Evolutionary conservation across 768 basidiomycete genomes (phyloP).

Genomic region (Mycena floridula): DNA sequence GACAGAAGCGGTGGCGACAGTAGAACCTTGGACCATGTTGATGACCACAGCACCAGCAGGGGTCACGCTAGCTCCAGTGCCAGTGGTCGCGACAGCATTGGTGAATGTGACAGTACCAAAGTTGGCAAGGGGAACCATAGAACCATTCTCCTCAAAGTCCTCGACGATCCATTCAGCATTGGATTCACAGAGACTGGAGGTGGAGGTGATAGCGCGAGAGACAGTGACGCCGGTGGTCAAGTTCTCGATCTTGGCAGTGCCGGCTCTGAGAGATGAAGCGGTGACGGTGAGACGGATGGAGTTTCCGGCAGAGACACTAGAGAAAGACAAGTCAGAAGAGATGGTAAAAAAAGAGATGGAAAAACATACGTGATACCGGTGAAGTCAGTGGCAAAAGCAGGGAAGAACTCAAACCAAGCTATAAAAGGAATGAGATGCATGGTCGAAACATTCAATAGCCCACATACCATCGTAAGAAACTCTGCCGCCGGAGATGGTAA

Average conservation of each 20-base stretch:
- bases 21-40: constrained; percentile 16
- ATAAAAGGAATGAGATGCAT: too few relatives aligned
- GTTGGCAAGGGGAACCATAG: constrained; percentile 28
- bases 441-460: too few relatives aligned
- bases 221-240: constrained; percentile 1
- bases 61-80: constrained; percentile 14
- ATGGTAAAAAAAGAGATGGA: too few relatives aligned
- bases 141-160: constrained; percentile 4
- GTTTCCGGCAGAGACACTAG: constrained; percentile 2
- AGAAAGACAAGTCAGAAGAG: background rate
- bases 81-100: constrained; percentile 20
- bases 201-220: constrained; percentile 1
- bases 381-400: background rate
- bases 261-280: background rate
- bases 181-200: background rate
- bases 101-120: constrained; percentile 32
- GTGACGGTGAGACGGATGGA: background rate
- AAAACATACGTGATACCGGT: background rate
- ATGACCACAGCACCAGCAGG: constrained; percentile 26
- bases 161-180: constrained; percentile 9
- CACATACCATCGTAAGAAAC: constrained; percentile 3
- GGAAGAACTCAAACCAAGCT: background rate
- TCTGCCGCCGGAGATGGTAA: constrained; percentile 1
- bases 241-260: constrained; percentile 5
- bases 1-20: background rate